These are phyloP conservation scores for Aegilops longissima DNA, from an alignment of 176 grass and related monocot genomes.

Conservation along the genomic window DNA sequence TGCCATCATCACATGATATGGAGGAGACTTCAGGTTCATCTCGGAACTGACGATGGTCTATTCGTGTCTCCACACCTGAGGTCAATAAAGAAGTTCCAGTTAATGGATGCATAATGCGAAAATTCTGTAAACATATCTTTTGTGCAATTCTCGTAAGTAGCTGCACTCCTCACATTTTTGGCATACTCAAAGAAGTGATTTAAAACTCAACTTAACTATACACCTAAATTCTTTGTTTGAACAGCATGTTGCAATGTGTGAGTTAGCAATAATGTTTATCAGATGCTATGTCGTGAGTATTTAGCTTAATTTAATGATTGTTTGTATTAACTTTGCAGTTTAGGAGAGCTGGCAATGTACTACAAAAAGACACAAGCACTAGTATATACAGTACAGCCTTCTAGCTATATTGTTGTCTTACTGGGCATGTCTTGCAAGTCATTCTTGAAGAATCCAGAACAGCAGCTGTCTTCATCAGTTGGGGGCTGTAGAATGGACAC, in stretches of 20 bases:
- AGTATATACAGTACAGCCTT: neutral
- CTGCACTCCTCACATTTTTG: neutral
- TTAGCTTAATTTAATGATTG: conserved; percentile 2
- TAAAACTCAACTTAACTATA: neutral
- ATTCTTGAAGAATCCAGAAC: conserved; percentile 40
- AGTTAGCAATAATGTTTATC: neutral
- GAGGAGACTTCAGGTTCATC: conserved; percentile 44
- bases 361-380: neutral
- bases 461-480: conserved; percentile 49
- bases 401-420: conserved; percentile 20
- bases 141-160: neutral
- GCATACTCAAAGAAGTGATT: neutral
- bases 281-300: neutral
- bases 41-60: conserved; percentile 5
- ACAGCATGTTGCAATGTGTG: neutral
- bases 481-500: conserved; percentile 60
- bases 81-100: conserved; percentile 15
- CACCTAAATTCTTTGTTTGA: neutral
- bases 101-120: conserved; percentile 15
- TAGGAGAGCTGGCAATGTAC: neutral
- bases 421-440: conserved; percentile 37
- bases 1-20: conserved; percentile 42
- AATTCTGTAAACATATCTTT: neutral
- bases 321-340: neutral
- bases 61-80: conserved; percentile 18